phyloP scores from a whole-genome alignment of 1,284 basidiomycete genomes.

The Coniferiporia sulphurascens region DNA sequence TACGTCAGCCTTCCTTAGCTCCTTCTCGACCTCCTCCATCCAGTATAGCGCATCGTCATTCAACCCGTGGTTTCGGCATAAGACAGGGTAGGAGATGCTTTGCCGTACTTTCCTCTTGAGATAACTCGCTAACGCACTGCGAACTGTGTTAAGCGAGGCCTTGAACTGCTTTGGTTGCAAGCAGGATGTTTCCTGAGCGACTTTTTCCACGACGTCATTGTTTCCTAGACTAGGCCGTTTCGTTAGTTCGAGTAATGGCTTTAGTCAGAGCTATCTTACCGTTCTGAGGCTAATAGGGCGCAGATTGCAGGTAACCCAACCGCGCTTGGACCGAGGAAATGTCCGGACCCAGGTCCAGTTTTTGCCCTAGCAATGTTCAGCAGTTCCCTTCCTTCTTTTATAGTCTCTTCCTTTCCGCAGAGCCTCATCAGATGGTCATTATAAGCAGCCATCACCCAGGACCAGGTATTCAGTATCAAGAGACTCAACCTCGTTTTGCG shows the following conservation, averaged over 20 bases:
- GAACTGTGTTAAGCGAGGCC: slow-evolving; percentile 26
- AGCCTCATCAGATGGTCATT: slow-evolving; percentile 20
- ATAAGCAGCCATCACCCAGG: not conserved
- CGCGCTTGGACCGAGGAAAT: slow-evolving; percentile 28
- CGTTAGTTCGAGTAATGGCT: not conserved
- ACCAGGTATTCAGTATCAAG: not conserved
- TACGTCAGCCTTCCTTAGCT: slow-evolving; percentile 15
- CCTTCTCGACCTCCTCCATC: slow-evolving; percentile 24
- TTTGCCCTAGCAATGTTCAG: slow-evolving; percentile 26
- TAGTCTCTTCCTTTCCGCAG: slow-evolving; percentile 23
- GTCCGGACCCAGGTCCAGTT: slow-evolving; percentile 33
- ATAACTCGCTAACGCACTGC: slow-evolving; percentile 21
- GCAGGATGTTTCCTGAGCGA: slow-evolving; percentile 33
- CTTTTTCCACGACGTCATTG: slow-evolving; percentile 29
- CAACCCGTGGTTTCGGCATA: slow-evolving; percentile 18
- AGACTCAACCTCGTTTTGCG: not conserved
- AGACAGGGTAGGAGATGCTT: slow-evolving; percentile 16
- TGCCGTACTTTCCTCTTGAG: not conserved
- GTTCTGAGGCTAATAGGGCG: slow-evolving; percentile 32
- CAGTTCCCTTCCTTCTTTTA: slow-evolving; percentile 24
- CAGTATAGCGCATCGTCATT: slow-evolving; percentile 20
- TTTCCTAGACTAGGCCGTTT: slow-evolving; percentile 26
- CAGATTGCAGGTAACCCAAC: slow-evolving; percentile 33
- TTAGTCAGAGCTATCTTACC: slow-evolving; percentile 22
- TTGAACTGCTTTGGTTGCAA: slow-evolving; percentile 29